Base-by-base conservation (phyloP, 257 asterid species). In the Capsicum baccatum region DNA sequence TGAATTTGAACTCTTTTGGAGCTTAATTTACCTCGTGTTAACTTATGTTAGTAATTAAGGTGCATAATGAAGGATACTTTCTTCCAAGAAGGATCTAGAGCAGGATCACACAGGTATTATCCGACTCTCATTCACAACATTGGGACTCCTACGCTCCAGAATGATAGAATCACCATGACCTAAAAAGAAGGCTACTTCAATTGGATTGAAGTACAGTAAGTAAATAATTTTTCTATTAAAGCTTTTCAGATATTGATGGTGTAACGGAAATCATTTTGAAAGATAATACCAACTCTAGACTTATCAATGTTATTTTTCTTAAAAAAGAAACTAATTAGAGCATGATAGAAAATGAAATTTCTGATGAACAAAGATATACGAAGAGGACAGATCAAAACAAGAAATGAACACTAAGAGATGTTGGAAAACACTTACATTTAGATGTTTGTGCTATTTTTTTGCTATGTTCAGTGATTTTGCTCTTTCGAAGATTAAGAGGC, bases 1-100 rank as follows among this genome's bases (percentile, higher is more conserved):
- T 21, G 21, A 21, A 21, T 21, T 21, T 21, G 21, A 21, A 21
- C 21, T 21, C 21, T 21, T 21, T 21, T 21, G 21, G 21, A 21
- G 0, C 21, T 21, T 21, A 21, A 21, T 21, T 21, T 21, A 21
- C 21, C 21, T 21, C 21, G 21, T 21, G 21, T 21, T 21, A 21
- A 21, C 21, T 21, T 21, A 21, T 21, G 21, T 21, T 21, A 21
- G 21, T 21, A 21, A 21, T 21, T 21, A 21, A 21, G 21, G 42
- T 9, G 16, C 80, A 74, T 21, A n/a, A 74, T 74, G 3, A 74
- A 19, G 60, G 39, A 4, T 35, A 87, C 92, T 89, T 89, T 91
- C 96, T 86, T 90, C 96, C 96, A 94, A 39, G 89, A 62, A 86
- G 88, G 89, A 69, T 79, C 85, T 79, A 26, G 42, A 83, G 90